phyloP scores from a whole-genome alignment of 441 rosid genomes.

The Aleurites moluccanus region DNA sequence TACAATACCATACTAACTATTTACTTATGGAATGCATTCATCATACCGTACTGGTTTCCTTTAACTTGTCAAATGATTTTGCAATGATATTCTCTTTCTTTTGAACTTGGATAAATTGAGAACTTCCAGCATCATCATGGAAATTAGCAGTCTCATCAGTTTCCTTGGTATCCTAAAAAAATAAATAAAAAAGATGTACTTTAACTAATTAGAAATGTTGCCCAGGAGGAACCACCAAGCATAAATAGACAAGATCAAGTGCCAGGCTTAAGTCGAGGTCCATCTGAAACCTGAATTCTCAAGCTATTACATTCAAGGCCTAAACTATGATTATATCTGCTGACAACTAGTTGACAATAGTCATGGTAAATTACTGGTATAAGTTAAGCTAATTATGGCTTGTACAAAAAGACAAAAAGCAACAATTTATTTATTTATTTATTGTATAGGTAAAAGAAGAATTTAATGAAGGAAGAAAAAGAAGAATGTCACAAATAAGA shows the following conservation, averaged over 20 bases:
- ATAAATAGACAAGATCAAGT: slow-evolving; percentile 11
- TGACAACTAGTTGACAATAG: no score
- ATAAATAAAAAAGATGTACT: slow-evolving; percentile 19
- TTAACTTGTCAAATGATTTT: slow-evolving; percentile 80
- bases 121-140: slow-evolving; percentile 38
- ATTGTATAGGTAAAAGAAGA: background rate
- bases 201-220: slow-evolving; percentile 22
- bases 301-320: no score
- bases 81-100: slow-evolving; percentile 73
- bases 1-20: no score
- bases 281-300: no score
- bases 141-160: slow-evolving; percentile 33
- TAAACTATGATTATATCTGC: no score
- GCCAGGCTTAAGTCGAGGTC: no score
- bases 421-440: background rate
- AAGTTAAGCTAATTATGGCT: background rate
- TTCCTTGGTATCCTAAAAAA: slow-evolving; percentile 51
- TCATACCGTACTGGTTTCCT: slow-evolving; percentile 82
- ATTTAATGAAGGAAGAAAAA: background rate
- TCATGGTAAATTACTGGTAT: background rate
- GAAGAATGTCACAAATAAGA: background rate
- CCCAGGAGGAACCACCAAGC: slow-evolving; percentile 4
- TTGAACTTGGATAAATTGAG: slow-evolving; percentile 50
- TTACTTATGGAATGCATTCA: no score
- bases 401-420: background rate